These are phyloP conservation scores for Trichosporon inkin DNA, from an alignment of 1,284 basidiomycete species.

Conservation along the genomic window DNA sequence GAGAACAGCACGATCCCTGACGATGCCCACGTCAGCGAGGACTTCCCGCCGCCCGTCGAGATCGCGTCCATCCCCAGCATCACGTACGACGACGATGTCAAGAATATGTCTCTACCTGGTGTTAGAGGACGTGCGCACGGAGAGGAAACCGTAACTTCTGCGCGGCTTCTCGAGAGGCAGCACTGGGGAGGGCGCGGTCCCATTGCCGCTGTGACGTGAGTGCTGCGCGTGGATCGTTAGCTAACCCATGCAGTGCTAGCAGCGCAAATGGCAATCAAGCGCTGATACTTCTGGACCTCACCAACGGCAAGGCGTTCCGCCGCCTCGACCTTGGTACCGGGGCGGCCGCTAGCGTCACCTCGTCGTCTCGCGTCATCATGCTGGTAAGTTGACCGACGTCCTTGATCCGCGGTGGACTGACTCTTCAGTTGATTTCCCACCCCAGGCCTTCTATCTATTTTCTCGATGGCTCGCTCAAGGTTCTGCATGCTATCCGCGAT, in stretches of 20 bases:
- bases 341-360: constrained; percentile 20
- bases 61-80: constrained; percentile 32
- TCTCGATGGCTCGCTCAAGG: constrained; percentile 18
- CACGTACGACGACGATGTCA: constrained; percentile 21
- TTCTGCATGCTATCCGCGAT: constrained; percentile 1
- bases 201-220: constrained; percentile 29
- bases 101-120: constrained; percentile 6
- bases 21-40: constrained; percentile 35
- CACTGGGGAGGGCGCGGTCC: constrained; percentile 18
- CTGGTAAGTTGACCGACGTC: constrained; percentile 26
- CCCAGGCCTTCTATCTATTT: constrained; percentile 33
- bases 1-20: constrained; percentile 26
- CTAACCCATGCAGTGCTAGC: constrained; percentile 4
- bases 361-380: constrained; percentile 27
- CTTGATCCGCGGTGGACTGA: background rate
- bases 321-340: constrained; percentile 35
- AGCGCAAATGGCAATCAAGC: constrained; percentile 20
- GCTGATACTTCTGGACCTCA: constrained; percentile 28
- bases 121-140: background rate
- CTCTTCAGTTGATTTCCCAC: constrained; percentile 28
- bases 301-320: constrained; percentile 28
- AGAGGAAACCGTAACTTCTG: constrained; percentile 14
- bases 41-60: constrained; percentile 36
- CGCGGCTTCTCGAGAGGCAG: constrained; percentile 16
- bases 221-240: background rate